A percentile compares a stretch with the other conserved stretches of the same genome.
These are phyloP conservation scores for Trifolium dubium DNA, from an alignment of 306 rosid genomes.

Conservation along the genomic window DNA sequence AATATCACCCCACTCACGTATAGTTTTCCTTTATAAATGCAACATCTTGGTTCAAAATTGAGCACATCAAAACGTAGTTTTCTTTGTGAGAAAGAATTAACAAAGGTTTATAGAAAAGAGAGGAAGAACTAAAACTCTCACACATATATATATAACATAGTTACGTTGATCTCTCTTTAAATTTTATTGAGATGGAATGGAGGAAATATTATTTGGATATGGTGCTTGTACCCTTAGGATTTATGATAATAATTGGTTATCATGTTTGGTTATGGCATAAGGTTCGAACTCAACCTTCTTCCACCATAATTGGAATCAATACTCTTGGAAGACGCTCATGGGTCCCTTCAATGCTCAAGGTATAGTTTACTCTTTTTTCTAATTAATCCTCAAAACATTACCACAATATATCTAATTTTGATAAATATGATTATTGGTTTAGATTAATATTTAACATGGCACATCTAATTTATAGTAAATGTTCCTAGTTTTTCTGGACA, in stretches of 20 bases:
- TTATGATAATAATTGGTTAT: conserved; percentile 56
- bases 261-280: conserved; percentile 87
- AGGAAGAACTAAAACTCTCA: not conserved
- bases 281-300: conserved; percentile 70
- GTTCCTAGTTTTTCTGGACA: no score
- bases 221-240: conserved; percentile 74
- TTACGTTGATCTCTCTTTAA: not conserved
- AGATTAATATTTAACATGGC: no score
- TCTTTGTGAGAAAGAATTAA: conserved; percentile 2
- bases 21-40: conserved; percentile 37
- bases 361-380: conserved; percentile 16
- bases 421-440: no score
- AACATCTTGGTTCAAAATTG: conserved; percentile 11
- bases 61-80: not conserved
- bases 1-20: conserved; percentile 3
- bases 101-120: not conserved
- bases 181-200: conserved; percentile 66
- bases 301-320: conserved; percentile 79
- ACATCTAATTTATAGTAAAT: no score
- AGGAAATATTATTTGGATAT: conserved; percentile 79
- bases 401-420: no score
- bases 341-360: conserved; percentile 90
- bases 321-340: conserved; percentile 72
- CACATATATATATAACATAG: not conserved
- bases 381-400: not conserved